These are phyloP conservation scores for Nakazawaea ambrosiae DNA, from an alignment of 805 yeast species.

Conservation along the genomic window DNA sequence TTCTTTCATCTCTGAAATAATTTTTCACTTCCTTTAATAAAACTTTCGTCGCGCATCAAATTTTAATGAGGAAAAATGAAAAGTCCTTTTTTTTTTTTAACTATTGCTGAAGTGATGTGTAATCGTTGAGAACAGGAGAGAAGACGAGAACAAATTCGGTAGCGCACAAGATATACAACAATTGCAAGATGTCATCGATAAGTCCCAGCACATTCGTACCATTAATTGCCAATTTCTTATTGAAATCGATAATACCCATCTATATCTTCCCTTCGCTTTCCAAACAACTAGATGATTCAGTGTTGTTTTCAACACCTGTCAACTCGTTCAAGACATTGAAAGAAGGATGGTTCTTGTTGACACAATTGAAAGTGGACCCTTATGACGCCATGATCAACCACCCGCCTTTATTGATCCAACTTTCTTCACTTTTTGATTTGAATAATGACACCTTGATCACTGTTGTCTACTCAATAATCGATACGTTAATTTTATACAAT, in stretches of 20 bases:
- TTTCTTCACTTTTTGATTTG: conserved; percentile 33
- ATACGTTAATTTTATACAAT: conserved; percentile 48
- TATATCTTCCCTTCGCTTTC: conserved; percentile 22
- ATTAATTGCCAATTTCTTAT: conserved; percentile 17
- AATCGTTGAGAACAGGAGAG: no score
- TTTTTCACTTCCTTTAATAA: no score
- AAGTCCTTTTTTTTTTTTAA: no score
- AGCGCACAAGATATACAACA: no score
- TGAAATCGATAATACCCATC: conserved; percentile 21
- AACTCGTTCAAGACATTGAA: conserved; percentile 56
- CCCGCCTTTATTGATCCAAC: conserved; percentile 62
- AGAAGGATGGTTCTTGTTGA: conserved; percentile 61
- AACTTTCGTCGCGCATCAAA: no score
- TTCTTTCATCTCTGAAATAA: no score
- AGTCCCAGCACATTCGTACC: no score
- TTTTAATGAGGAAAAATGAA: no score
- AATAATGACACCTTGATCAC: conserved; percentile 20
- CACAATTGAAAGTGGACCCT: conserved; percentile 42
- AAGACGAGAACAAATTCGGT: no score
- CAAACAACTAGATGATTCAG: conserved; percentile 36
- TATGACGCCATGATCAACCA: conserved; percentile 83
- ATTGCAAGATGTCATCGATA: no score
- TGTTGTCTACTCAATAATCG: conserved; percentile 50
- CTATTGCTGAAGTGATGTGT: no score
- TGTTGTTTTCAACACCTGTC: conserved; percentile 66